Percentiles rank a stretch among this genome's conserved stretches.
Evolutionary conservation across 495 filamentous ascomycete species (phyloP).

Genomic region (Xylaria bambusicola): DNA sequence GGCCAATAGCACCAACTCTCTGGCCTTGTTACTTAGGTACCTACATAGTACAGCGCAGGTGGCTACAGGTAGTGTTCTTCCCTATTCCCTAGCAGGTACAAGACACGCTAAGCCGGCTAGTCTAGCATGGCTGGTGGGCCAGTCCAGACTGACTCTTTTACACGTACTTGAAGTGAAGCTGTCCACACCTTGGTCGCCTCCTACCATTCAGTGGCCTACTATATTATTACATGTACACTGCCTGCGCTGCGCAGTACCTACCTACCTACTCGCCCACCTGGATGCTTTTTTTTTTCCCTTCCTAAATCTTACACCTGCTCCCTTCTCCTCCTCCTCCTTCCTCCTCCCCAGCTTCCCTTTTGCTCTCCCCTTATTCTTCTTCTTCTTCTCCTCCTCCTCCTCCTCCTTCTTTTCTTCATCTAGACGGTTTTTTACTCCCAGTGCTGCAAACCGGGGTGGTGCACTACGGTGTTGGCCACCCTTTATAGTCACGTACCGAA

Average conservation of each 20-base stretch:
- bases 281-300: slow-evolving; percentile 19
- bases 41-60: too few species aligned
- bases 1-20: slow-evolving; percentile 1
- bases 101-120: not conserved
- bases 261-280: too few species aligned
- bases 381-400: not conserved
- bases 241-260: too few species aligned
- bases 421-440: slow-evolving; percentile 7
- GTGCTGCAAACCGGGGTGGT: slow-evolving; percentile 41
- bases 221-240: too few species aligned
- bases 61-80: too few species aligned
- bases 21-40: not conserved
- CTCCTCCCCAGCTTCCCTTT: slow-evolving; percentile 26
- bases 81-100: too few species aligned
- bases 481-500: slow-evolving; percentile 18
- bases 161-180: slow-evolving; percentile 24
- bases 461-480: slow-evolving; percentile 19
- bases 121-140: slow-evolving; percentile 2
- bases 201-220: too few species aligned
- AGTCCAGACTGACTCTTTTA: slow-evolving; percentile 16
- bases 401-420: slow-evolving; percentile 18
- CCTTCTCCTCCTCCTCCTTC: not conserved
- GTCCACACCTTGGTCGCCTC: slow-evolving; percentile 18
- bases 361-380: slow-evolving; percentile 7
- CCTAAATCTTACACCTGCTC: slow-evolving; percentile 17